phyloP scores from a whole-genome alignment of 2,329 filamentous ascomycete genomes.

The Sporothrix dimorphospora region DNA sequence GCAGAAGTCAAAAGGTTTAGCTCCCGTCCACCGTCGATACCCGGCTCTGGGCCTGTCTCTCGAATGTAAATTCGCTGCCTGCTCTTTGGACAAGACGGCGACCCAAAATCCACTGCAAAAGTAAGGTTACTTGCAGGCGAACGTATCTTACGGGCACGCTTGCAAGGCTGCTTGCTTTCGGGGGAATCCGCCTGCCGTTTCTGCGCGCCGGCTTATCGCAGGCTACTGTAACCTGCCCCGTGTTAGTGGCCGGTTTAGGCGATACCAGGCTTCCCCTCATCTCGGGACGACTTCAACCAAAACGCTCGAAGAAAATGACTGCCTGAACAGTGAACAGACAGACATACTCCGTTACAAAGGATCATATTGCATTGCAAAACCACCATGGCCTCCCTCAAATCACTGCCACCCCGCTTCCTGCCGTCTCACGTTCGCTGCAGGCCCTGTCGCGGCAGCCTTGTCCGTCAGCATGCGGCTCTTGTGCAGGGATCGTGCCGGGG shows the following conservation, averaged over 20 bases:
- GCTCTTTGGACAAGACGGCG: not conserved
- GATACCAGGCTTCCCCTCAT: slow-evolving; percentile 4
- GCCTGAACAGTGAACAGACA: not conserved
- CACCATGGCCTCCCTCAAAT: not conserved
- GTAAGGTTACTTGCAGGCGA: not conserved
- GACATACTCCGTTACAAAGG: too few relatives aligned
- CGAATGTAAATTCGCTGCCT: too few relatives aligned
- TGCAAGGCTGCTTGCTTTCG: not conserved
- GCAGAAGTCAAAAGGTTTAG: not conserved
- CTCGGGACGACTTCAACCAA: not conserved
- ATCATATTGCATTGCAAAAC: not conserved
- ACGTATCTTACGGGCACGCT: too few relatives aligned
- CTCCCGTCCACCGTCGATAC: not conserved
- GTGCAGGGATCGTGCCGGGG: not conserved
- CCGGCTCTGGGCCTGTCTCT: too few relatives aligned
- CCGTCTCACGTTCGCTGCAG: not conserved
- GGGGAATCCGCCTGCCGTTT: not conserved
- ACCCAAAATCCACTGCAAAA: not conserved
- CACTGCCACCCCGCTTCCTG: not conserved
- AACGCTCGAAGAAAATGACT: not conserved
- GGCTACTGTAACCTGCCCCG: not conserved
- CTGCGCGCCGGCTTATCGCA: not conserved
- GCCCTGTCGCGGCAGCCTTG: not conserved
- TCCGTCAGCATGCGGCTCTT: not conserved
- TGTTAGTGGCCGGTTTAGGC: slow-evolving; percentile 11